phyloP scores from a whole-genome alignment of 768 basidiomycete genomes.

The Phaffia australis region DNA sequence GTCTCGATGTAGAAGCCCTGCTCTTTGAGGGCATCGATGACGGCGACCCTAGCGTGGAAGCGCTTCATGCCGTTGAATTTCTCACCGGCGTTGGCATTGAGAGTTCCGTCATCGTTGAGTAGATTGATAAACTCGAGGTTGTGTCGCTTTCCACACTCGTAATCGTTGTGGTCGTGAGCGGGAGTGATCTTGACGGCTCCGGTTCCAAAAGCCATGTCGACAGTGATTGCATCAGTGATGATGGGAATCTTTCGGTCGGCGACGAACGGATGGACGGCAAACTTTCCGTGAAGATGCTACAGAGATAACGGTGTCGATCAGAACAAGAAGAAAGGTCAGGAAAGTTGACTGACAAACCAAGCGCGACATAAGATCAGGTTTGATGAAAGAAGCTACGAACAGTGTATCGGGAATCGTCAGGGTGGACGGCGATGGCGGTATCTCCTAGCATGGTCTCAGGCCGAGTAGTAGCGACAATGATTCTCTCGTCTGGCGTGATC shows the following conservation, averaged over 20 bases:
- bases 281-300: slow-evolving; percentile 88
- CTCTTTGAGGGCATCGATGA: slow-evolving; percentile 73
- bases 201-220: slow-evolving; percentile 93
- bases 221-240: slow-evolving; percentile 64
- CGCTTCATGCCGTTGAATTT: slow-evolving; percentile 93
- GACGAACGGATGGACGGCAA: slow-evolving; percentile 77
- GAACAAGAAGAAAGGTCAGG: neutral
- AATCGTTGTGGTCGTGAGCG: slow-evolving; percentile 94
- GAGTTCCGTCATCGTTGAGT: slow-evolving; percentile 89
- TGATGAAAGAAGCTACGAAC: neutral
- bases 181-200: slow-evolving; percentile 99
- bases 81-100: slow-evolving; percentile 77
- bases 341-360: neutral
- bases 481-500: slow-evolving; percentile 57
- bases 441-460: slow-evolving; percentile 98
- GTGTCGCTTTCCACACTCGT: slow-evolving; percentile 81
- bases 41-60: slow-evolving; percentile 78
- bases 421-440: slow-evolving; percentile 93
- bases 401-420: slow-evolving; percentile 76
- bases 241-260: slow-evolving; percentile 70
- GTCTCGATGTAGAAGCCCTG: slow-evolving; percentile 75
- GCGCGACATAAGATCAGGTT: neutral
- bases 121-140: slow-evolving; percentile 86
- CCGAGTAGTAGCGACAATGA: slow-evolving; percentile 91
- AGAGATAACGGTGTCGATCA: neutral